Base-by-base conservation (phyloP, 495 filamentous ascomycete species). In the Aspergillus campestris region DNA sequence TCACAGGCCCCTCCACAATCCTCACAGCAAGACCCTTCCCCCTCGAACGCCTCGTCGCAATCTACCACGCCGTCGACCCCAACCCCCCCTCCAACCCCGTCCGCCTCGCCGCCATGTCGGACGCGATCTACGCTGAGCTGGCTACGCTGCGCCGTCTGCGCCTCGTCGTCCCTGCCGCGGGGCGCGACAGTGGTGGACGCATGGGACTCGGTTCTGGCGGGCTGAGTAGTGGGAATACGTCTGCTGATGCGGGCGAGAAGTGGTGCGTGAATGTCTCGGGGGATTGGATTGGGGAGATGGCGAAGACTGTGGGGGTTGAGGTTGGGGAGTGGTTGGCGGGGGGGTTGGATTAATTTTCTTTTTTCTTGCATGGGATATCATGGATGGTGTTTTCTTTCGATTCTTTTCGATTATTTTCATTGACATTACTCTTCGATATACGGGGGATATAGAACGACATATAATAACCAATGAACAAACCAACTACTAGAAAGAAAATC, bases 1-100 rank as follows among this genome's bases (percentile, higher is more conserved):
- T 73, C 69, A 86, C 51, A 73, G 85, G 65, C 53, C 91, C 40
- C 61, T 95, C 33, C 67, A 86, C 47, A 69, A 78, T 95, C 5
- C 80, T 85, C 9, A 83, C 89, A 11, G 70, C 70, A 1, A 83
- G 89, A 42, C 78, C 88, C 3, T 98, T 96, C 56, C 78, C 86
- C 12, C 66, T 96, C 8, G 92, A 98, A 67, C 74, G 92, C 4
- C 71, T 95, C 64, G 67, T 94, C 14, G 88, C 91, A 0, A 94
- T 98, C 24, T 89, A 91, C 52, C 81, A 83, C 24, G 82, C 84
- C 1, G 81, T 96, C 35, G 66, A 84, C 31, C 82, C 83, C 1
- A 82, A 89, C 45, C 78, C 69, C 8, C 63, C 79, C 1, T 57
- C 71, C 8, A 75, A 73, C 15, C 64, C 81, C 50, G 72, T 80